phyloP scores from a whole-genome alignment of 371 early-diverging fungal genomes.

The Thermomucor indicae-seudaticae region DNA sequence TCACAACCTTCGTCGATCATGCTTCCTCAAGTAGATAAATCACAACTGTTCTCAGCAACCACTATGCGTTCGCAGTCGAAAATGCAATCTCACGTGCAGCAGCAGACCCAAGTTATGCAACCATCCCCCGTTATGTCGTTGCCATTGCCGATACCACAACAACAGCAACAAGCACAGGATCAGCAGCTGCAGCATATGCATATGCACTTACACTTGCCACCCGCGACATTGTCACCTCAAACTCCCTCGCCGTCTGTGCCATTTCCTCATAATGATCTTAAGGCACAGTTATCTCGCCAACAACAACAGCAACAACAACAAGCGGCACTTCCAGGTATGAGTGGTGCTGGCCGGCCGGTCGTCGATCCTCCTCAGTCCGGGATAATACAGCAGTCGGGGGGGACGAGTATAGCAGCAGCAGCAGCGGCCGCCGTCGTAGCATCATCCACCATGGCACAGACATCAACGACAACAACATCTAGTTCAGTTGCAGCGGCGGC shows the following conservation, averaged over 20 bases:
- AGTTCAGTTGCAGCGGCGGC: neutral
- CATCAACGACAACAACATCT: neutral
- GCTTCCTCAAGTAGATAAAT: conserved; percentile 10
- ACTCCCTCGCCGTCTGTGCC: neutral
- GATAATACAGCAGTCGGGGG: too few relatives aligned
- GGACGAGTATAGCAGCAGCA: neutral
- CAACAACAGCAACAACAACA: conserved; percentile 9
- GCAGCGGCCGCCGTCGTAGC: conserved; percentile 1
- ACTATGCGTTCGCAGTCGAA: conserved; percentile 25
- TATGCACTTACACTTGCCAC: neutral
- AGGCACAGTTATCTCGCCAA: neutral
- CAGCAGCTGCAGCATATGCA: conserved; percentile 9
- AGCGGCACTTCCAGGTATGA: neutral
- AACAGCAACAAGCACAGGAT: conserved; percentile 12
- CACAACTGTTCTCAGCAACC: conserved; percentile 12
- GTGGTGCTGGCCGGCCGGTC: too few relatives aligned
- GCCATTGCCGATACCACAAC: conserved; percentile 10
- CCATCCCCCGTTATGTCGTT: conserved; percentile 13
- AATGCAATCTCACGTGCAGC: conserved; percentile 29
- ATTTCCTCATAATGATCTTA: neutral
- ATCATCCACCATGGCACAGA: neutral
- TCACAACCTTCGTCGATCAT: conserved; percentile 7
- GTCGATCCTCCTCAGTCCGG: neutral
- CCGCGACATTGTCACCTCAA: neutral
- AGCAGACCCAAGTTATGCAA: conserved; percentile 14